Conservation (phyloP, 306 rosid species). For the Prunus persica region DNA sequence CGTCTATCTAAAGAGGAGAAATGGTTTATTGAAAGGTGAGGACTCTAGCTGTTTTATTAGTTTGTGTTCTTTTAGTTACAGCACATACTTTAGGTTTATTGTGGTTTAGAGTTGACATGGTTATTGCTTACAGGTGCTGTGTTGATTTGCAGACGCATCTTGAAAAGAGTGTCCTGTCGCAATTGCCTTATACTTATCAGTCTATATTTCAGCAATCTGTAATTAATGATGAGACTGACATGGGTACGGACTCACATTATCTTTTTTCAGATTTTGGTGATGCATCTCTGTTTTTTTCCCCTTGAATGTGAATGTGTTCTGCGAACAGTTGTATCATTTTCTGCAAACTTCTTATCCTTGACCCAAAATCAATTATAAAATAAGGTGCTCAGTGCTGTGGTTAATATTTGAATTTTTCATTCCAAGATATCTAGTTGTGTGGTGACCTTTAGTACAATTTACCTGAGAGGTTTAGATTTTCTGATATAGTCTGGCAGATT, state of each 20-base stretch:
- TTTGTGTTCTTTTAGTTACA: neutral
- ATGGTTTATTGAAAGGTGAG: constrained; percentile 53
- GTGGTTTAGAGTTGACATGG: constrained; percentile 27
- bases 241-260: constrained; percentile 49
- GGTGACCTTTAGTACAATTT: neutral
- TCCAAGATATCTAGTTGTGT: neutral
- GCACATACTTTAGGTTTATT: constrained; percentile 2
- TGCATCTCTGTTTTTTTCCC: neutral
- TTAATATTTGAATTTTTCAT: neutral
- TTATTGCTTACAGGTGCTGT: constrained; percentile 55
- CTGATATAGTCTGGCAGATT: neutral
- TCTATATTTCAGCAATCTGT: constrained; percentile 64
- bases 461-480: neutral
- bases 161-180: constrained; percentile 67
- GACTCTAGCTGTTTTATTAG: constrained; percentile 11
- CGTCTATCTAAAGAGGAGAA: constrained; percentile 74
- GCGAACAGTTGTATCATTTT: neutral
- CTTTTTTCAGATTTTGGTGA: constrained; percentile 1
- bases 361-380: neutral
- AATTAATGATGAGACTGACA: constrained; percentile 81
- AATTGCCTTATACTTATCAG: constrained; percentile 72
- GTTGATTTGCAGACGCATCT: constrained; percentile 69
- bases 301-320: neutral
- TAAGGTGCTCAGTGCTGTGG: neutral
- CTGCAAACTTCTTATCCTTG: neutral